Evolutionary conservation across 2,329 filamentous ascomycete genomes (phyloP), one percentile per base, ranked within the genome.

Genomic region (Penicillium sp.): DNA sequence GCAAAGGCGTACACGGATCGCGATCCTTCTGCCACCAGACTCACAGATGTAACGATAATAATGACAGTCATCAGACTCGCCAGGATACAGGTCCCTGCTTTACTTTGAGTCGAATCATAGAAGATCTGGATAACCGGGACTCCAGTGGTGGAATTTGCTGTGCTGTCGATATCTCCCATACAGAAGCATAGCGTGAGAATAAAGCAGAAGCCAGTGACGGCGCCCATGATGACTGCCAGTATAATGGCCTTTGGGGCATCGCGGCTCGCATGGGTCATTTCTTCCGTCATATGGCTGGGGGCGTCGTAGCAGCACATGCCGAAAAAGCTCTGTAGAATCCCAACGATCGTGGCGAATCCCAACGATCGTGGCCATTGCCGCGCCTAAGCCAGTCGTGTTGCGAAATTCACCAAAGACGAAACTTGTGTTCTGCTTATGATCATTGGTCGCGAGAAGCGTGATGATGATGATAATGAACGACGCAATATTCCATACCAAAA

Each of bases 341-440:
- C 81, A 20, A 84, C 67, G 20, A 83, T 77, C 0, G 79, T 77
- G 2, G 78, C 74, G 65, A 11, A 84, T 75, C 1, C 81, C 81
- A 20, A 84, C 67, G 20, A 83, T 77, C 0, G 79, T 77, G 2
- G 78, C 74, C 67, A 82, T 83, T 0, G 75, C 70, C 8, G 72
- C 66, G 9, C 73, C 74, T 62, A 81, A 82, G 2, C 82, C 82
- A 0, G 80, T 82, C 42, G 76, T 74, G 54, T 83, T 83, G 54
- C 82, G 77, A 53, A 84, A 83, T n/a, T 81, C 76, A 18, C 64
- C 62, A 61, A 84, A 84, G 9, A 85, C 82, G 57, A 84, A 84
- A 23, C 72, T 73, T 3, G 81, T 73, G 0, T 75, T 68, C 56
- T 82, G 79, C 59, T 83, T 83, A 59, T 82, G 71, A 33, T 79